Evolutionary conservation across 805 yeast genomes (phyloP).

Genomic region (Hyphopichia homilentoma): DNA sequence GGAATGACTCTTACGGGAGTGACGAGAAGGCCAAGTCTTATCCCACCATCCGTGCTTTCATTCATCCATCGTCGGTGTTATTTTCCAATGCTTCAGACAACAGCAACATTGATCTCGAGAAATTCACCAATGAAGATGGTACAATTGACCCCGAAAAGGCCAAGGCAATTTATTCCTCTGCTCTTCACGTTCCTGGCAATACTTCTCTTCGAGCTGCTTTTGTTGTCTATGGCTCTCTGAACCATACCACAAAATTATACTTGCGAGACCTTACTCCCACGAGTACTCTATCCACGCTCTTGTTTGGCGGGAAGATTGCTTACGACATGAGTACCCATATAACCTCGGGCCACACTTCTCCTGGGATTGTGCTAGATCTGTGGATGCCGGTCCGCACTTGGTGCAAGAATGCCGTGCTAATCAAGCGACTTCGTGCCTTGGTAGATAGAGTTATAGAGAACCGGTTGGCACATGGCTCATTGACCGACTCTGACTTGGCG

Average conservation of each 20-base stretch:
- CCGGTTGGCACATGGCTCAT: slow-evolving; percentile 43
- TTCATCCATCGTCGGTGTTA: slow-evolving; percentile 82
- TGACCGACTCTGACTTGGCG: slow-evolving; percentile 9
- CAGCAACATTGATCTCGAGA: slow-evolving; percentile 11
- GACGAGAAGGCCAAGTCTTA: slow-evolving; percentile 14
- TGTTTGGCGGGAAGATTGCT: slow-evolving; percentile 74
- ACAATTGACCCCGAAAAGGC: slow-evolving; percentile 30
- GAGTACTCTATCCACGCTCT: slow-evolving; percentile 62
- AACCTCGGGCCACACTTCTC: slow-evolving; percentile 51
- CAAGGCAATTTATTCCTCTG: slow-evolving; percentile 27
- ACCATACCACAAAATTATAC: slow-evolving; percentile 63
- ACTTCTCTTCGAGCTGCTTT: slow-evolving; percentile 46
- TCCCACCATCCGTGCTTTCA: slow-evolving; percentile 70
- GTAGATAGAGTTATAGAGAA: slow-evolving; percentile 66
- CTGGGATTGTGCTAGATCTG: slow-evolving; percentile 81
- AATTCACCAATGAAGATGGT: slow-evolving; percentile 39
- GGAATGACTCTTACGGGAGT: slow-evolving; percentile 50
- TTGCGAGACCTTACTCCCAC: slow-evolving; percentile 79
- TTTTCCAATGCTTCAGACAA: slow-evolving; percentile 31
- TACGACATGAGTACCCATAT: slow-evolving; percentile 49
- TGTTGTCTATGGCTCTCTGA: slow-evolving; percentile 57
- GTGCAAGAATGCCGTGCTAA: slow-evolving; percentile 88
- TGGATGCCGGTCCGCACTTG: slow-evolving; percentile 91
- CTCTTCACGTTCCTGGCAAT: slow-evolving; percentile 25
- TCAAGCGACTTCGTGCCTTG: slow-evolving; percentile 63